A percentile compares a stretch with the other conserved stretches of the same genome.
Conservation (phyloP, 176 grass and related monocot species). For the Triticum urartu region DNA sequence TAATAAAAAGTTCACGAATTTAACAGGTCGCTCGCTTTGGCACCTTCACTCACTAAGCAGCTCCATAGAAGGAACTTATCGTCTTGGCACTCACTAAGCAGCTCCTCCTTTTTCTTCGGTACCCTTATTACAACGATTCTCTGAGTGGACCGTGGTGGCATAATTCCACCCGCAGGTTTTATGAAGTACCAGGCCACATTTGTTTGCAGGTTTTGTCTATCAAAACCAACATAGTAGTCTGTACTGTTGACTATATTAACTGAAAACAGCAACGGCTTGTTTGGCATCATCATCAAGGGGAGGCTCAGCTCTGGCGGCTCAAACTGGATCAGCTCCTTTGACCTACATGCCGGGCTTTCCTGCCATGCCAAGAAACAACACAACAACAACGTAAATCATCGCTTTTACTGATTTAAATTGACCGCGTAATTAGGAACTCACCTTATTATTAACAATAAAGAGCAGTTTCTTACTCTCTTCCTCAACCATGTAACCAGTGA, state of each 20-base stretch:
- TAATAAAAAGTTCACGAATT: no score
- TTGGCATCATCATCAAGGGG: background rate
- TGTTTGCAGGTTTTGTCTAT: accelerated
- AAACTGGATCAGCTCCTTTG: background rate
- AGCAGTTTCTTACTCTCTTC: background rate
- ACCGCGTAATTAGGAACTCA: background rate
- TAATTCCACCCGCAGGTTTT: background rate
- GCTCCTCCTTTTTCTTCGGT: background rate
- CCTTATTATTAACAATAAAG: background rate
- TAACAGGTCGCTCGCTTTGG: background rate
- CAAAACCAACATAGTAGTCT: background rate
- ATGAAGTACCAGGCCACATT: background rate
- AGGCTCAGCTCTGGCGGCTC: background rate
- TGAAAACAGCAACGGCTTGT: background rate
- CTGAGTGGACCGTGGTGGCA: background rate
- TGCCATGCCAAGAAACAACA: no score
- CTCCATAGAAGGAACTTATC: background rate
- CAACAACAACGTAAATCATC: no score
- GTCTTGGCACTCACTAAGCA: background rate
- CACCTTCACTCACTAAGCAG: background rate
- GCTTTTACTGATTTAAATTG: no score
- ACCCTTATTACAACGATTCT: background rate
- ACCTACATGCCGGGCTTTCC: background rate
- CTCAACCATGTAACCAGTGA: background rate
- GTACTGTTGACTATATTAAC: background rate